These are phyloP conservation scores for Chenopodium formosanum DNA, from an alignment of 148 eudicot species.

Conservation along the genomic window DNA sequence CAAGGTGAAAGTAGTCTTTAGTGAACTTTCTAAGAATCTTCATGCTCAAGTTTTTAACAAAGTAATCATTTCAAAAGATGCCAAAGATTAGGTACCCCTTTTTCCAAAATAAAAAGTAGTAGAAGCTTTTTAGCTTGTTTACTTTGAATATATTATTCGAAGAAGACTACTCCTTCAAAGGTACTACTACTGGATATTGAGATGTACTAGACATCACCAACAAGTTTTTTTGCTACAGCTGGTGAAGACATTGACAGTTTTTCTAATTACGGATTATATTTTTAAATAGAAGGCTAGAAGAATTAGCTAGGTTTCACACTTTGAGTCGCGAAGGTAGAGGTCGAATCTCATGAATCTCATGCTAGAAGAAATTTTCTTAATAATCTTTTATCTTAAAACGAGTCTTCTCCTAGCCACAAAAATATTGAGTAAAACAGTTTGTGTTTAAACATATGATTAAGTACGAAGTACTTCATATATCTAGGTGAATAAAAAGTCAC, in stretches of 20 bases:
- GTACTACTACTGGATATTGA: neutral
- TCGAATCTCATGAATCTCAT: no score
- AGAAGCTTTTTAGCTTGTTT: slow-evolving; percentile 10
- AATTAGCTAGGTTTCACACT: no score
- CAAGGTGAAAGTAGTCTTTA: neutral
- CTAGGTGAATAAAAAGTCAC: no score
- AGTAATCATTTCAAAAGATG: slow-evolving; percentile 19
- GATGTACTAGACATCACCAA: slow-evolving; percentile 18
- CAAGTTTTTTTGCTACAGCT: slow-evolving; percentile 20
- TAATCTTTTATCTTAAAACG: no score
- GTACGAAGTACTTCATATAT: no score
- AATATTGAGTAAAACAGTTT: no score
- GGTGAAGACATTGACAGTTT: slow-evolving; percentile 17
- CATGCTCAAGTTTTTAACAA: slow-evolving; percentile 12
- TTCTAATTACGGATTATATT: neutral
- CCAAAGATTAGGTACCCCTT: slow-evolving; percentile 17
- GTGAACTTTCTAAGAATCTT: slow-evolving; percentile 19
- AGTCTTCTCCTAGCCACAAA: no score
- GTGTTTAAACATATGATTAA: no score
- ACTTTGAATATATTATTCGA: slow-evolving; percentile 7
- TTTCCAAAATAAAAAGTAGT: slow-evolving; percentile 7
- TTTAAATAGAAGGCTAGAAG: no score
- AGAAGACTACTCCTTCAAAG: slow-evolving; percentile 22
- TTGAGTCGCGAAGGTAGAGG: no score
- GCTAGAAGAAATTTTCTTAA: no score